These are phyloP conservation scores for Eucalyptus cladocalyx DNA, from an alignment of 345 rosid genomes.

Conservation along the genomic window DNA sequence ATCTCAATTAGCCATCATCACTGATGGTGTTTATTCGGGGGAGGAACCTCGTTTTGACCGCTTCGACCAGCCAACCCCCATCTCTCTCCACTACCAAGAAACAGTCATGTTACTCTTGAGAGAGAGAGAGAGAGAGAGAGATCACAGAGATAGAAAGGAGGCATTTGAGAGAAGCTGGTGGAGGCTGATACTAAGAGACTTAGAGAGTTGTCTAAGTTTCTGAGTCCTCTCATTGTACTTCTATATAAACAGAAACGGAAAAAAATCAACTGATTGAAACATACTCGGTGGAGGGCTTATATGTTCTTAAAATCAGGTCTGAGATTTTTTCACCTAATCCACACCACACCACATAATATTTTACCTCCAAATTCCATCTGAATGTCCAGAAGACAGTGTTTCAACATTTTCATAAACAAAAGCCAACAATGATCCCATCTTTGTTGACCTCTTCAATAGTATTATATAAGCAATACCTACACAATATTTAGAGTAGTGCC, in stretches of 20 bases:
- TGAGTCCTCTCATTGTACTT: not conserved
- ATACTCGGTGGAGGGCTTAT: not conserved
- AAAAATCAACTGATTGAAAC: not conserved
- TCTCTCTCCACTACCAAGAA: no score
- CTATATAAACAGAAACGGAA: not conserved
- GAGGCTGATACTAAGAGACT: not conserved
- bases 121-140: no score
- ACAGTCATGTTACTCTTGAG: no score
- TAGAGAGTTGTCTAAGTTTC: not conserved
- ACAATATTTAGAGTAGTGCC: not conserved
- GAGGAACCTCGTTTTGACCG: rapidly evolving
- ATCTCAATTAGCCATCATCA: no score
- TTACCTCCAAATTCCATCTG: not conserved
- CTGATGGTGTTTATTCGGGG: rapidly evolving
- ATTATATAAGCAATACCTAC: not conserved
- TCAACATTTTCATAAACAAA: not conserved
- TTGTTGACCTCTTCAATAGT: not conserved
- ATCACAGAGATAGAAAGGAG: not conserved
- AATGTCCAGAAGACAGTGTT: not conserved
- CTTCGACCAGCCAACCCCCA: no score
- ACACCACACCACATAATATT: not conserved
- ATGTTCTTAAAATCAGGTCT: not conserved
- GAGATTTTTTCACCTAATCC: not conserved
- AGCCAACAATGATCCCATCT: not conserved
- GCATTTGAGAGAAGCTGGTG: not conserved